Base-by-base conservation (phyloP, 345 rosid species). In the Eucalyptus sideroxylon region DNA sequence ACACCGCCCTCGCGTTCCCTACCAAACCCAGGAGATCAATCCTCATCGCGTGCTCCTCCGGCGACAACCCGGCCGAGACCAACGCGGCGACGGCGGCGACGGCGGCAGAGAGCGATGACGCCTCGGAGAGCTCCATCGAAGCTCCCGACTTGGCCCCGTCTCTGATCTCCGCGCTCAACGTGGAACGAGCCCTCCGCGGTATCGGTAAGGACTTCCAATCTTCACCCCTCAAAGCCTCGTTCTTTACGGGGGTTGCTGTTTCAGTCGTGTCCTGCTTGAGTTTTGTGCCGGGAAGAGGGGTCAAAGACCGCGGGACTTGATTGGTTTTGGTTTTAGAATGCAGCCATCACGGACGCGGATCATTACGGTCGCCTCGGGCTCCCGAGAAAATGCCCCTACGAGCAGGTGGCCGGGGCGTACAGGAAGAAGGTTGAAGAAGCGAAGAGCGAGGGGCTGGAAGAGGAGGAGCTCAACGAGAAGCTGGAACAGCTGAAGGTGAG, bases 271-370 rank as follows among this genome's bases (percentile, higher is more conserved):
- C 23, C 8, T n/a, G 37, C 47, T 88, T 59, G 83, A 44, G 40
- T 10, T 65, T 49, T 53, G 16, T 3, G 24, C 34, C 24, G 26
- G 11, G 45, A 40, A 77, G 85, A 77, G 7, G 30, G 7, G 47
- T 24, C 24, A 40, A 6, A 4, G 37, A 17, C 2, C 30, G 83
- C 12, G 56, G 56, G 40, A 50, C 44, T 62, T 86, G 60, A 21
- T 45, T 89, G 60, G 24, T 55, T 87, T 34, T 95, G 91, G 93
- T 87, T 91, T 93, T 91, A 93, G 95, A 93, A 80, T 96, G 97
- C 98, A 97, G 99, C 98, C 12, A 96, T 96, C 86, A 98, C 98
- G 88, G 98, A 95, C 90, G 97, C 86, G 5, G 99, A 98, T 95
- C 94, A 98, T 89, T 98, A 98, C 23, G 97, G 93, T 14, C 92